A percentile compares a stretch with the other conserved stretches of the same genome.
Conservation (phyloP, 2,329 filamentous ascomycete genomes). For the Calonectria naviculata region DNA sequence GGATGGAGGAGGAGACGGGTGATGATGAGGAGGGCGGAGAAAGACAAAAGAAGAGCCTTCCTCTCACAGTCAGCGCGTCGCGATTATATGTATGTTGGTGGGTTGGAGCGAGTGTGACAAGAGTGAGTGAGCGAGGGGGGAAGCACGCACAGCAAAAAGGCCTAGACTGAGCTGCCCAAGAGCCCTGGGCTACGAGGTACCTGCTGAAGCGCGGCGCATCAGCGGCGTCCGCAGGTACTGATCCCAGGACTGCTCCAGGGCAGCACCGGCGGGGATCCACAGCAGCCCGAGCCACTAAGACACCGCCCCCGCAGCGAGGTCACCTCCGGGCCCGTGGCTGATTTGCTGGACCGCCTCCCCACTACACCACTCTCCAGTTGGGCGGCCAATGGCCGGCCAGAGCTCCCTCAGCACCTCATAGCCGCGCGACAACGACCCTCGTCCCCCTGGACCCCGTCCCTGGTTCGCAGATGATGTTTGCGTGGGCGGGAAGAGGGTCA, state of each 20-base stretch:
- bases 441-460: conserved; percentile 18
- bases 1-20: conserved; percentile 3
- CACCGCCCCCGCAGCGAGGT: conserved; percentile 36
- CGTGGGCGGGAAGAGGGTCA: not conserved
- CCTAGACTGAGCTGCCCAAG: conserved; percentile 29
- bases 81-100: conserved; percentile 43
- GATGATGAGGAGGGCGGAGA: conserved; percentile 21
- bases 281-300: conserved; percentile 37
- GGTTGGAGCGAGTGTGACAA: conserved; percentile 28
- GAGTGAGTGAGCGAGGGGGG: conserved; percentile 29
- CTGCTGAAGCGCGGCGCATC: conserved; percentile 2
- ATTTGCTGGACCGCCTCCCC: conserved; percentile 39
- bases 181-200: conserved; percentile 3
- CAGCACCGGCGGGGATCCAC: conserved; percentile 33
- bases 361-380: conserved; percentile 1
- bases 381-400: conserved; percentile 26
- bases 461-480: conserved; percentile 1
- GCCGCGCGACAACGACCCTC: conserved; percentile 42
- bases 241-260: conserved; percentile 30
- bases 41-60: conserved; percentile 20
- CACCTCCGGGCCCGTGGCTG: conserved; percentile 38
- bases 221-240: conserved; percentile 21
- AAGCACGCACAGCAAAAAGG: not conserved
- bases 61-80: conserved; percentile 28
- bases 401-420: conserved; percentile 27